Evolutionary conservation across 805 yeast species (phyloP), one percentile per base, ranked within the genome.

Genomic region (Saturnispora zaruensis): DNA sequence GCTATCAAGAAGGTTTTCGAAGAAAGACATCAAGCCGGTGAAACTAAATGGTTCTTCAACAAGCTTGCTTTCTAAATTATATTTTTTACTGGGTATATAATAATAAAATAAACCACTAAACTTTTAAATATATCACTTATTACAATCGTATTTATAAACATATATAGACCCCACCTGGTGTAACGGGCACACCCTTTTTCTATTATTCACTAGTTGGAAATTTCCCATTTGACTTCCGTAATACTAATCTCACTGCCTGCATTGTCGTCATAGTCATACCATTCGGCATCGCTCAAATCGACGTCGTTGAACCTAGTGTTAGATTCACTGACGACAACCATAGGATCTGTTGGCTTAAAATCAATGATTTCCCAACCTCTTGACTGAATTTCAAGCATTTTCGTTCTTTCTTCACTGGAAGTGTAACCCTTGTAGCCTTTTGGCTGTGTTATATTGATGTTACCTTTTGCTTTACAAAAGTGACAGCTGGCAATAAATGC

Each of bases 31-130:
- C 95, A 87, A 76, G 88, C 96, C 72, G 99, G 99, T 75, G 89
- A 93, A 86, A 91, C 91, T 90, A 90, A 89, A 80, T 93, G 99
- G 99, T 93, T 93, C 83, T 93, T 93, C 90, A 83, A 96, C 76
- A 93, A 93, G 81, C 64, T 67, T 53, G 66, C 70, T 59, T 67
- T 65, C 60, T 67, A 68, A 65, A 51, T 59, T 36, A 33, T 11
- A 14, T 34, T 37, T 45, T 26, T 28, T 21, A 46, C 40, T n/a
- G 23, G 42, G 42, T 38, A 38, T 38, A 38, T 38, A 38, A 38
- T 38, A 38, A 38, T 38, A 38, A 38, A 38, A 23, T 38, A 21
- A 16, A 38, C 23, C 42, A 24, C n/a, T 23, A 24, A 14, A 38
- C 28, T 38, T 38, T 38, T 21, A 21, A 38, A 21, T 21, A 18